A percentile compares a stretch with the other conserved stretches of the same genome.
Conservation (phyloP, 345 rosid genomes). For the Clarkia xantiana region DNA sequence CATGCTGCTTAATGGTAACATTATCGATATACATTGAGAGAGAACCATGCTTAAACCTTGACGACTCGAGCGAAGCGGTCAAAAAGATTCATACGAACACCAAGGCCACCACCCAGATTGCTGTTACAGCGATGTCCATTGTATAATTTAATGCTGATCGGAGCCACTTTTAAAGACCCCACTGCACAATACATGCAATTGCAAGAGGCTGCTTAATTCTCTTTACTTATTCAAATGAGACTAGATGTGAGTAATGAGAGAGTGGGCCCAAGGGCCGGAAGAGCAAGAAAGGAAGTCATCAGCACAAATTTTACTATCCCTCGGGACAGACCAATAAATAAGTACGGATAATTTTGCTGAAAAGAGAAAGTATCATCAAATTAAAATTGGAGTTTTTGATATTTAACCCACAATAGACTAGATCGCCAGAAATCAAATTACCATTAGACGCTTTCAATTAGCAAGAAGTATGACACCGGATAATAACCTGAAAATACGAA, state of each 20-base stretch:
- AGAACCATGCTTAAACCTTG: slow-evolving; percentile 27
- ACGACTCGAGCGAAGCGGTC: slow-evolving; percentile 61
- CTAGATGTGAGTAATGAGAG: not conserved
- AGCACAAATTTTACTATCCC: too few relatives aligned
- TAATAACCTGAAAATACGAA: too few relatives aligned
- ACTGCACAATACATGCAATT: slow-evolving; percentile 7
- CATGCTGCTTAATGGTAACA: not conserved
- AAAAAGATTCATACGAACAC: slow-evolving; percentile 48
- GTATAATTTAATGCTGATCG: slow-evolving; percentile 12
- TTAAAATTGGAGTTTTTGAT: too few relatives aligned
- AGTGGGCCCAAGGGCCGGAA: too few relatives aligned
- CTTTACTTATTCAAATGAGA: not conserved
- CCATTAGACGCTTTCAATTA: too few relatives aligned
- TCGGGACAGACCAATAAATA: too few relatives aligned
- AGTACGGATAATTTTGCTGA: too few relatives aligned
- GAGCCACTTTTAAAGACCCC: slow-evolving; percentile 13
- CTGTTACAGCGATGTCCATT: slow-evolving; percentile 16
- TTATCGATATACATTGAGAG: not conserved
- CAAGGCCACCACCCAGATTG: slow-evolving; percentile 42
- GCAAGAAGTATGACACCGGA: too few relatives aligned
- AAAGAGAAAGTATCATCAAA: too few relatives aligned
- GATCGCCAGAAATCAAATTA: too few relatives aligned
- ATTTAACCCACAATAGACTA: too few relatives aligned
- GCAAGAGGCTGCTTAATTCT: not conserved
- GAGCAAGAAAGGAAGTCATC: too few relatives aligned